phyloP scores from a whole-genome alignment of 495 filamentous ascomycete species.

The Astrothelium subdiscretum region DNA sequence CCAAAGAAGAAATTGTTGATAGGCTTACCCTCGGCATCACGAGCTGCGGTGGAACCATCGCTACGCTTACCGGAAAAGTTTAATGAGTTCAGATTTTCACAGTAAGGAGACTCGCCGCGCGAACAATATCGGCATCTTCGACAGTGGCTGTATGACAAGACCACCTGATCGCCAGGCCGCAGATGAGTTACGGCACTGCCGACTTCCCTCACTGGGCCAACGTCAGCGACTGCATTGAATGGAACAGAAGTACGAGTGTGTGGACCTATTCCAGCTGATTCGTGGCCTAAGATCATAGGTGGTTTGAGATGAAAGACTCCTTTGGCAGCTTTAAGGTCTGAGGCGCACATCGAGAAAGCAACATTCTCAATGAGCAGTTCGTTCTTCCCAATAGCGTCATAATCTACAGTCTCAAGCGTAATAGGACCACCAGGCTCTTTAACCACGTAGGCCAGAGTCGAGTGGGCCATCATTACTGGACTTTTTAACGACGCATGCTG shows the following conservation, averaged over 20 bases:
- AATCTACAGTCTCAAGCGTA: conserved; percentile 10
- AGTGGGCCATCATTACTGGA: conserved; percentile 5
- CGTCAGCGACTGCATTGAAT: background rate
- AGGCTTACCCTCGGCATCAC: conserved; percentile 2
- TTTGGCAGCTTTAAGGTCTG: conserved; percentile 8
- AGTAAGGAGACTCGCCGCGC: conserved; percentile 9
- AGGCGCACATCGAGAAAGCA: conserved; percentile 10
- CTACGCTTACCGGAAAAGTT: conserved; percentile 8
- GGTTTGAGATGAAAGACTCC: conserved; percentile 10
- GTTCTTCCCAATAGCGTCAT: conserved; percentile 1
- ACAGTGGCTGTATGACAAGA: conserved; percentile 6
- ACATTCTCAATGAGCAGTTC: conserved; percentile 10
- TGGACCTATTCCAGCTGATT: conserved; percentile 5
- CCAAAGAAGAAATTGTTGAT: conserved; percentile 13
- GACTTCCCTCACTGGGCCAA: conserved; percentile 1
- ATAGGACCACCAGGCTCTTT: background rate
- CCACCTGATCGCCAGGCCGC: conserved; percentile 9
- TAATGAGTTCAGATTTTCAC: conserved; percentile 2
- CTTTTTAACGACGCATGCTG: background rate
- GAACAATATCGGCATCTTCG: conserved; percentile 6
- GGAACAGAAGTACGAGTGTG: background rate
- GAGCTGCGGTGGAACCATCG: conserved; percentile 1
- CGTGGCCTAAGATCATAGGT: conserved; percentile 14
- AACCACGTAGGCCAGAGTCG: conserved; percentile 8
- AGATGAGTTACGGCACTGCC: conserved; percentile 9